Base-by-base conservation (phyloP, 2,329 filamentous ascomycete genomes). In the Colletotrichum tamarilloi region DNA sequence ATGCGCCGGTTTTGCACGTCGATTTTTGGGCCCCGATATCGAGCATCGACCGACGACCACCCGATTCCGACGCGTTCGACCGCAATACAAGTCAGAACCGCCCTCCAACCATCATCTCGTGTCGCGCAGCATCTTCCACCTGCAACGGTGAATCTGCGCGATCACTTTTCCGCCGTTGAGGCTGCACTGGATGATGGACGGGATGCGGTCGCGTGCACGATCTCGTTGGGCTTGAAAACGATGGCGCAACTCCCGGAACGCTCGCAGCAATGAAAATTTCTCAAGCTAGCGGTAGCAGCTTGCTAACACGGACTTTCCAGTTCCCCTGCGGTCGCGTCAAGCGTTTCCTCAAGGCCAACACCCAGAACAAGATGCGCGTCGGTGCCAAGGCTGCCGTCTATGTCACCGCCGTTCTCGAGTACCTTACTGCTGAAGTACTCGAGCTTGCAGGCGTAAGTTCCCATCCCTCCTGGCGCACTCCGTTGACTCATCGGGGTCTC, bases 241-340 rank as follows among this genome's bases (percentile, higher is more conserved):
- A 74, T 32, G 60, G 32, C 67, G 70, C 67, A 73, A 70, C 55
- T 32, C 19, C 14, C 24, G 60, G 19, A 42, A 64, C 55, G 67
- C 67, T 66, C 62, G n/a, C 53, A 30, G 35, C 67, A 19, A 62
- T 65, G 32, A 55, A 72, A 68, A 62, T 52, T 53, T 68, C 16
- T 42, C 26, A n/a, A 2, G 26, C 35, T 28, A 55, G 56, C 4
- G 32, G 56, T 64, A 19, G 35, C 60, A 62, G 22, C 35, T 24
- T 62, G 46, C 70, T 73, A 49, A 73, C 56, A 14, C 30, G 11
- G 4, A 38, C 26, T 38, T 28, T 70, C 73, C 82, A 99, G 97
- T 99, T 99, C 85, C 97, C 97, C 75, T 99, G 97, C 84, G 97
- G 97, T 87, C 97, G 97, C 93, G 97, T 99, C 86, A 99, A 99